Base-by-base conservation (phyloP, 2,329 filamentous ascomycete genomes). In the Neofusicoccum kwambonambiense region DNA sequence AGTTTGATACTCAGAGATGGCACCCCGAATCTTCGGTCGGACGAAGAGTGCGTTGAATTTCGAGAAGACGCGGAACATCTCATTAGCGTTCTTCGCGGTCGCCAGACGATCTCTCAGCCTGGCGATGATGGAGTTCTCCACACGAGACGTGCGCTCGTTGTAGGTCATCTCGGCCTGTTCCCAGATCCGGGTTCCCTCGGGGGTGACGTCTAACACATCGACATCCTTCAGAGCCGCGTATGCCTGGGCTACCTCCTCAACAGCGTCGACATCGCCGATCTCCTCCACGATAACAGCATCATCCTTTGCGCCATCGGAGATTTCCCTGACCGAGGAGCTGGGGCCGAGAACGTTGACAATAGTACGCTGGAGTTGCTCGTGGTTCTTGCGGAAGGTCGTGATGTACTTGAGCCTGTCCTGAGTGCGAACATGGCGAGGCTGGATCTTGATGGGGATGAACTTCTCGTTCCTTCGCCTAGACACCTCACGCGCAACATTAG, bases 11-110 rank as follows among this genome's bases (percentile, higher is more conserved):
- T 99, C 94, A 49, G 93, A 91, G 73, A 99, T 99, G 64, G 95
- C 96, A 70, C 96, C 93, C 69, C 95, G 90, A 79, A 99, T 98
- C 84, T 99, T 99, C n/a, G 95, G 95, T 66, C 95, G 89, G 64
- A 99, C 94, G 71, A 99, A 96, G 35, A 99, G 88, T 1, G 95
- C 95, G 75, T 99, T 99, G 86, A 99, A 99, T 76, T 98, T 98
- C 62, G 95, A 98, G 77, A 99, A 99, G 67, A 99, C 95, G 63
- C 96, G 91, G 78, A 99, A 99, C 95, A 99, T 99, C 79, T 99
- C 96, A 75, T 96, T 98, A 45, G 95, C 95, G 67, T 93, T 97
- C 83, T 96, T 97, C 12, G 95, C 94, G 6, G 93, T 97, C 13
- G 93, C 95, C 64, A 99, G 85, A 65, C 95, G 90, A 78, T 99